These are phyloP conservation scores for Porodaedalea pini DNA, from an alignment of 1,284 basidiomycete genomes.

Conservation along the genomic window DNA sequence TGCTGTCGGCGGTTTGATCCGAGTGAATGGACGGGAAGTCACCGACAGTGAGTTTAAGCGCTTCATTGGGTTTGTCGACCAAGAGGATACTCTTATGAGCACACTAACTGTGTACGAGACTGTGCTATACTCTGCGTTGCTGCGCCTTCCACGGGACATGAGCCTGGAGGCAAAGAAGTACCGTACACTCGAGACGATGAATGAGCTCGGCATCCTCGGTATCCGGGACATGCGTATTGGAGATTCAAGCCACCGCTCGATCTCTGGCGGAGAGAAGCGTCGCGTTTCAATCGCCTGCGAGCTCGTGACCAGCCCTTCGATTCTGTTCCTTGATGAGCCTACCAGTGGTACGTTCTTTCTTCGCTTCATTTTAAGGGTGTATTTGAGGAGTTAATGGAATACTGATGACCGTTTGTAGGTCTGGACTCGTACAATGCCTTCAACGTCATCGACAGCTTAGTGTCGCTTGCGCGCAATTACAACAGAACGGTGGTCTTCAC, in stretches of 20 bases:
- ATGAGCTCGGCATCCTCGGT: constrained; percentile 88
- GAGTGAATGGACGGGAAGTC: constrained; percentile 85
- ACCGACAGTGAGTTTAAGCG: constrained; percentile 75
- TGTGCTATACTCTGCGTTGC: constrained; percentile 86
- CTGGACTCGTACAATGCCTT: constrained; percentile 93
- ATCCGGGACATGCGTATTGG: constrained; percentile 92
- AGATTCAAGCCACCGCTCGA: constrained; percentile 77
- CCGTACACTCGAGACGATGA: constrained; percentile 92
- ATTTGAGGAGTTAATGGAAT: not conserved
- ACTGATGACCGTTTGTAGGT: constrained; percentile 42
- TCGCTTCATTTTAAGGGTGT: not conserved
- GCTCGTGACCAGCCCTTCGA: constrained; percentile 92
- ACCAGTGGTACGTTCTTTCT: constrained; percentile 69
- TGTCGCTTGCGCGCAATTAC: constrained; percentile 82
- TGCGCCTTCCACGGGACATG: constrained; percentile 93
- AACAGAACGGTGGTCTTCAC: constrained; percentile 97
- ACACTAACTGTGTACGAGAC: constrained; percentile 98
- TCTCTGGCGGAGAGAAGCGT: constrained; percentile 95
- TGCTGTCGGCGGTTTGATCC: constrained; percentile 65
- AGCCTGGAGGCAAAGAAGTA: constrained; percentile 90
- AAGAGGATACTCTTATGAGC: constrained; percentile 95
- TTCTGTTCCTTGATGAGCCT: constrained; percentile 95
- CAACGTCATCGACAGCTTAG: constrained; percentile 90
- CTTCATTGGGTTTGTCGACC: constrained; percentile 93
- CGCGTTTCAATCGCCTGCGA: constrained; percentile 98